Evolutionary conservation across 257 asterid genomes (phyloP).

Genomic region (Salvia miltiorrhiza): DNA sequence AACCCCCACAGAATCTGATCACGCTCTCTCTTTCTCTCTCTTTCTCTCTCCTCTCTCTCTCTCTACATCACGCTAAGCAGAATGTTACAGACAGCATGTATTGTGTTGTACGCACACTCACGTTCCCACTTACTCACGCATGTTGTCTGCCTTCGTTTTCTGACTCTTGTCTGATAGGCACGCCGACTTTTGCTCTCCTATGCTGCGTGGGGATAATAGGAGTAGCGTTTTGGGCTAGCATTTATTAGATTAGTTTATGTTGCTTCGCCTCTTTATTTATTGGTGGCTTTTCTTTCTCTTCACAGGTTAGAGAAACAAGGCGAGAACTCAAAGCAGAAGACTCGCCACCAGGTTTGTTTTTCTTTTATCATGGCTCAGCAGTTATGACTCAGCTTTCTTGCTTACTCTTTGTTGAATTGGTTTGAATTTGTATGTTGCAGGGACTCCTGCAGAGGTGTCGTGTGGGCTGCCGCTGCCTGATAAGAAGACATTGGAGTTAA

Average conservation of each 20-base stretch:
- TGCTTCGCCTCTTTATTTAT: slow-evolving; percentile 18
- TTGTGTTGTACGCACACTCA: slow-evolving; percentile 32
- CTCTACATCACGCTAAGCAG: slow-evolving; percentile 26
- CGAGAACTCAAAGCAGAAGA: slow-evolving; percentile 42
- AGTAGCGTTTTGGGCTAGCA: slow-evolving; percentile 14
- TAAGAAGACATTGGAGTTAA: slow-evolving; percentile 71
- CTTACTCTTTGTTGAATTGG: slow-evolving; percentile 10
- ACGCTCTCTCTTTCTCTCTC: slow-evolving; percentile 45
- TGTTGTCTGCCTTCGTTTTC: slow-evolving; percentile 48
- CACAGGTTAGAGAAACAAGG: slow-evolving; percentile 64
- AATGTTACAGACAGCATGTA: slow-evolving; percentile 30
- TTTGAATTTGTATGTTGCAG: slow-evolving; percentile 32
- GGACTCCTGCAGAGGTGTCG: slow-evolving; percentile 52
- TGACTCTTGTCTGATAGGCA: slow-evolving; percentile 38
- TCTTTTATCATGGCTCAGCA: slow-evolving; percentile 2
- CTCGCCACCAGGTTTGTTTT: slow-evolving; percentile 61
- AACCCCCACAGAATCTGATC: slow-evolving; percentile 82
- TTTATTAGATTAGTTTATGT: slow-evolving; percentile 31
- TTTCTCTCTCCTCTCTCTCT: slow-evolving; percentile 35
- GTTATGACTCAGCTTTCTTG: not conserved
- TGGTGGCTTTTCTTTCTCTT: slow-evolving; percentile 27
- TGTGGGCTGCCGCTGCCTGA: slow-evolving; percentile 65
- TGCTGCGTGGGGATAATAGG: slow-evolving; percentile 20
- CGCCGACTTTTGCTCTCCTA: slow-evolving; percentile 45
- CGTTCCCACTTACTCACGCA: slow-evolving; percentile 31